phyloP scores from a whole-genome alignment of 257 asterid genomes.

The Linderniella brevidens region DNA sequence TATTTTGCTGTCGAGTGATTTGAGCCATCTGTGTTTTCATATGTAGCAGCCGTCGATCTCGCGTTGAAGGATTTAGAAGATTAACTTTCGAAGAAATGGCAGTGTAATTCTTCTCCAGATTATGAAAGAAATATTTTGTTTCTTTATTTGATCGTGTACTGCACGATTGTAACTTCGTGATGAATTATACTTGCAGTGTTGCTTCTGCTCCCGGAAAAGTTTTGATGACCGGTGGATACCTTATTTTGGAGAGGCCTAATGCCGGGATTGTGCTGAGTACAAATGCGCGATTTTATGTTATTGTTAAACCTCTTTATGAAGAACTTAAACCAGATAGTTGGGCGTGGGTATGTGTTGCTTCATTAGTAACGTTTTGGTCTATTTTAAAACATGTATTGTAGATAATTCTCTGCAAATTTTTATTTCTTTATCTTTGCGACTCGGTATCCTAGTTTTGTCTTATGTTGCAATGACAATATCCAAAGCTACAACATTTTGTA shows the following conservation, averaged over 20 bases:
- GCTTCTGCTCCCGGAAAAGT: constrained; percentile 99
- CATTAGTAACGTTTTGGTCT: neutral
- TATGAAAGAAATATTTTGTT: too few species aligned
- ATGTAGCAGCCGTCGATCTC: too few species aligned
- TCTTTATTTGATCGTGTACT: too few species aligned
- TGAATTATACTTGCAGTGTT: constrained; percentile 40
- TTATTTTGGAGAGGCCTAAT: constrained; percentile 88
- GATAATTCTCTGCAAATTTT: constrained; percentile 2
- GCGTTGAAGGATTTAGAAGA: too few species aligned
- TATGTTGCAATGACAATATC: too few species aligned
- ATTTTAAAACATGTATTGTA: neutral
- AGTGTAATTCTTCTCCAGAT: too few species aligned
- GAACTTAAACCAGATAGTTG: constrained; percentile 57
- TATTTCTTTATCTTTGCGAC: neutral
- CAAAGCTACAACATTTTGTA: too few species aligned
- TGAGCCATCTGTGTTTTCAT: too few species aligned
- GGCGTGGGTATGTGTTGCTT: constrained; percentile 59
- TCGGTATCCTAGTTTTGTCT: too few species aligned
- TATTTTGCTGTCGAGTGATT: too few species aligned
- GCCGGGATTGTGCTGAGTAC: constrained; percentile 96
- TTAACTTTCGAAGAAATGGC: too few species aligned
- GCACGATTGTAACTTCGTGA: neutral
- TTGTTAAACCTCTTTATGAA: constrained; percentile 64
- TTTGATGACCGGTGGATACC: constrained; percentile 96
- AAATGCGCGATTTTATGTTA: constrained; percentile 86